Base-by-base conservation (phyloP, 2,329 filamentous ascomycete genomes). In the Hymenotorrendiella dingleyae region DNA sequence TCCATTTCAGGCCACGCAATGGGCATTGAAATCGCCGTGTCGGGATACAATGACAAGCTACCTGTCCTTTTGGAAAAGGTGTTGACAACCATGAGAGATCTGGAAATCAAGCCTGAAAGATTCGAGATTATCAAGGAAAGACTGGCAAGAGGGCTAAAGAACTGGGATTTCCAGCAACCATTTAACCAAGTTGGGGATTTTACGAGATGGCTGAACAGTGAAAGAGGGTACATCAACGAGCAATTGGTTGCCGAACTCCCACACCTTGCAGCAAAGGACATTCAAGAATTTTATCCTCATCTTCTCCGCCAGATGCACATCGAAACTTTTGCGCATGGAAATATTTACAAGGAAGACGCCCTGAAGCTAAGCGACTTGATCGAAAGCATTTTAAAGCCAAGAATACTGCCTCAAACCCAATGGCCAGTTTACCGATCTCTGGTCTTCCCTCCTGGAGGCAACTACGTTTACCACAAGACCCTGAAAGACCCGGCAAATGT, bases 31-130 rank as follows among this genome's bases (percentile, higher is more conserved):
- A 69, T 97, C 29, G 80, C 84, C 11, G 77, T 97, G 3, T 82
- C 80, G 21, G 93, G 93, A 0, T 98, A 97, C 68, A 98, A 96
- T 55, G 93, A 98, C 65, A 98, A 98, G 69, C 80, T 98, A 58
- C 73, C 85, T 0, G 88, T 96, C 0, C 74, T 98, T 19, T 67
- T 98, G 35, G 88, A 97, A 60, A 93, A 95, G 61, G 86, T 97
- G 4, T 70, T 95, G 20, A 67, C 80, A 10, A 89, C 84, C 8
- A 86, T 96, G 74, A 80, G 86, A 38, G 86, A 95, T 55, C 71
- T 97, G 4, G 79, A 89, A 27, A 76, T 97, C 53, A 84, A 82
- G 49, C 76, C 86, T n/a, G 89, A 94, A 43, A 80, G 93, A 2
- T 98, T 97, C 60, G 78, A 84, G 36, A 89, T 97, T 54, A 79